A percentile compares a stretch with the other conserved stretches of the same genome.
Evolutionary conservation across 202 grass and related monocot species (phyloP).

Genomic region (Eragrostis tef): DNA sequence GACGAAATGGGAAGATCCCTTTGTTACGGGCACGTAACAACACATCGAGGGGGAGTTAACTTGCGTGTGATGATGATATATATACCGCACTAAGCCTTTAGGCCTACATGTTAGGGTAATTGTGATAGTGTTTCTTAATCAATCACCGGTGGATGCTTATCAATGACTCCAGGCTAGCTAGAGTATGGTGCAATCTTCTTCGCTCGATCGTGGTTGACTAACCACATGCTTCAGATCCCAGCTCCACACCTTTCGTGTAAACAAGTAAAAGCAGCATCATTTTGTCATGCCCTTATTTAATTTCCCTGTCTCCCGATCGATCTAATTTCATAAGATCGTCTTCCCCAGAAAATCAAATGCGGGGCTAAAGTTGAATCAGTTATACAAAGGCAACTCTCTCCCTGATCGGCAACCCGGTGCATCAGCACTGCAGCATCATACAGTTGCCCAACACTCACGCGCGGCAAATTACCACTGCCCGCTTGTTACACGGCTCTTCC

Average conservation of each 20-base stretch:
- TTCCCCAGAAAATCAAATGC: too few species aligned
- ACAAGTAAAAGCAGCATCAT: neutral
- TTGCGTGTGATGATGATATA: neutral
- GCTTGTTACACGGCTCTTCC: too few species aligned
- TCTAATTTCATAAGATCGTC: too few species aligned
- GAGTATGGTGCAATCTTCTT: conserved; percentile 2
- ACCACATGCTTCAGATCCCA: neutral
- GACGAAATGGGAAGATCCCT: neutral
- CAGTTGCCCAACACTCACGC: too few species aligned
- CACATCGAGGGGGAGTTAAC: neutral
- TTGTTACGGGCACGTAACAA: neutral
- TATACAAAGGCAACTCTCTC: too few species aligned
- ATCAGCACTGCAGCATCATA: too few species aligned
- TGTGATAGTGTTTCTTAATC: too few species aligned
- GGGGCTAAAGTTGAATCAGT: too few species aligned
- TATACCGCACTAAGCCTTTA: neutral
- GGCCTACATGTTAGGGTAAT: too few species aligned
- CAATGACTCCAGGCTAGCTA: neutral
- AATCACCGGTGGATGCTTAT: neutral
- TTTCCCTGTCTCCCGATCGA: neutral
- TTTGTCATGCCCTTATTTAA: neutral
- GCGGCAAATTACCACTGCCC: too few species aligned
- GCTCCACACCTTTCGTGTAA: neutral
- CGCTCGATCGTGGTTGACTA: neutral
- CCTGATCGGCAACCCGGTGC: too few species aligned